phyloP scores from a whole-genome alignment of 2,329 filamentous ascomycete genomes.

The Davidsoniella neocaledoniae region DNA sequence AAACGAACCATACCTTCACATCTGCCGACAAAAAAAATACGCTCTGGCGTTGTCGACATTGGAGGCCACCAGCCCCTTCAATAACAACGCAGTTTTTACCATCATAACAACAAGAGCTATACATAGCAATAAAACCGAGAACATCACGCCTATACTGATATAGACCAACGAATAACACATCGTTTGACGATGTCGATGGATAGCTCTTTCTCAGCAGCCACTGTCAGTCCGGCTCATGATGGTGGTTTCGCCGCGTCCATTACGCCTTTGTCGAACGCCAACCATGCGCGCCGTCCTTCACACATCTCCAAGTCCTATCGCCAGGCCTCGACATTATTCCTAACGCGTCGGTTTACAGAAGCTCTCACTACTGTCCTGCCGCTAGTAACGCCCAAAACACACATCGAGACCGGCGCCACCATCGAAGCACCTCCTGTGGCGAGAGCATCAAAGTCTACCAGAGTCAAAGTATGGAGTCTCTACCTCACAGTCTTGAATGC shows the following conservation, averaged over 20 bases:
- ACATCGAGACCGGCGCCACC: slow-evolving; percentile 28
- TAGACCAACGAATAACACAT: not conserved
- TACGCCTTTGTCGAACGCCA: slow-evolving; percentile 47
- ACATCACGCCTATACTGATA: not conserved
- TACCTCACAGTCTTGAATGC: slow-evolving; percentile 89
- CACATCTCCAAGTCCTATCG: slow-evolving; percentile 86
- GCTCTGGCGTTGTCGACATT: not conserved
- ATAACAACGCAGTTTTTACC: not conserved
- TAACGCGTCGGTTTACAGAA: slow-evolving; percentile 85
- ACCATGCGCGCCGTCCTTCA: slow-evolving; percentile 39
- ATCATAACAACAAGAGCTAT: too few species aligned
- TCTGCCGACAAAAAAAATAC: not conserved
- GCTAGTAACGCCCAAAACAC: slow-evolving; percentile 48
- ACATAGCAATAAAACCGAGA: not conserved
- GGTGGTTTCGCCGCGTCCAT: slow-evolving; percentile 43
- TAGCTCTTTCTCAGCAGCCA: slow-evolving; percentile 24
- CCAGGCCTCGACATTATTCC: slow-evolving; percentile 81
- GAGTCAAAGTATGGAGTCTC: slow-evolving; percentile 93
- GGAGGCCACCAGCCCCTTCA: slow-evolving; percentile 1
- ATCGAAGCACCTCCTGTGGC: slow-evolving; percentile 55
- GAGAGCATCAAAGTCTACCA: slow-evolving; percentile 60
- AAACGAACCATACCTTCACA: not conserved
- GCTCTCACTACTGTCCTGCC: slow-evolving; percentile 72
- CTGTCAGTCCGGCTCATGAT: slow-evolving; percentile 28
- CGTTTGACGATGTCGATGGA: slow-evolving; percentile 25